Conservation (phyloP, 2,329 filamentous ascomycete genomes). For the Akanthomyces dipterigenus region DNA sequence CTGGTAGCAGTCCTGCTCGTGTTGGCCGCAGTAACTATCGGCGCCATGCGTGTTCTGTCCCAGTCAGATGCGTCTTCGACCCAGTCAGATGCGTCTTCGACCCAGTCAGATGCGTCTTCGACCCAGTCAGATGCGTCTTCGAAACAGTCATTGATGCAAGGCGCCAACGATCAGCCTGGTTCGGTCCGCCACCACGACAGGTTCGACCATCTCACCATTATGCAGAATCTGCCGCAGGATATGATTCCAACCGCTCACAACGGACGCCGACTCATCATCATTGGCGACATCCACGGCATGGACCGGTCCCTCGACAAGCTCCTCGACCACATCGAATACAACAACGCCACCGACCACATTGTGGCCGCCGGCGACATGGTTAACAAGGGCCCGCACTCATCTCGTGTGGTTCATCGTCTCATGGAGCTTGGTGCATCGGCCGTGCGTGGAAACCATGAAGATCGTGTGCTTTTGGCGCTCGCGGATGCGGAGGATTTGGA, state of each 20-base stretch:
- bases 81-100: too few species aligned
- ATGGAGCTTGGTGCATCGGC: slow-evolving; percentile 68
- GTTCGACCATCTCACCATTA: slow-evolving; percentile 27
- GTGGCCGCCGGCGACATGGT: slow-evolving; percentile 74
- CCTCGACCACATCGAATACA: slow-evolving; percentile 59
- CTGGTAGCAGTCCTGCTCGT: too few species aligned
- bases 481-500: background rate
- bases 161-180: background rate
- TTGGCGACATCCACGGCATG: slow-evolving; percentile 94
- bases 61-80: too few species aligned
- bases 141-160: too few species aligned
- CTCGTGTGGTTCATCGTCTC: slow-evolving; percentile 68
- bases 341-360: slow-evolving; percentile 56
- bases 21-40: too few species aligned
- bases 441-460: slow-evolving; percentile 91
- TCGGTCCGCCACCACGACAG: background rate
- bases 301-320: slow-evolving; percentile 58
- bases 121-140: too few species aligned
- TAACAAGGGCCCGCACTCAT: slow-evolving; percentile 78
- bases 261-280: slow-evolving; percentile 61
- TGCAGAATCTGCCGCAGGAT: slow-evolving; percentile 24
- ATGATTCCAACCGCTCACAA: slow-evolving; percentile 28
- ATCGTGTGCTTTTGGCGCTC: slow-evolving; percentile 67
- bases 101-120: too few species aligned
- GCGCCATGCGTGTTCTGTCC: too few species aligned